Percentiles rank a stretch among this genome's conserved stretches.
phyloP scores from a whole-genome alignment of 768 basidiomycete genomes.

The Saitozyma sp. region DNA sequence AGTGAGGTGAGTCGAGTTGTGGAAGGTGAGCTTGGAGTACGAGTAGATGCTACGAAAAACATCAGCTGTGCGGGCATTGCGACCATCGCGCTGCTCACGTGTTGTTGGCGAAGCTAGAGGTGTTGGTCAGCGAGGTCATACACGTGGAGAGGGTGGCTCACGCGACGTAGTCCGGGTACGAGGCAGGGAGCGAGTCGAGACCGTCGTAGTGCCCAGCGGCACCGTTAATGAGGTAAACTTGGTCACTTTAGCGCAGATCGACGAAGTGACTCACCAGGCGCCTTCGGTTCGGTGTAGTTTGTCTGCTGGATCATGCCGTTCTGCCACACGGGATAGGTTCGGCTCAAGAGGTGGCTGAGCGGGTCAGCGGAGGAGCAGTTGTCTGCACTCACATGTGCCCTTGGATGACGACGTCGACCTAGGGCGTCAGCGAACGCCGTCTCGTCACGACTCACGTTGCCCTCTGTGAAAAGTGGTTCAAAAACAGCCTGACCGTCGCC shows the following conservation, averaged over 20 bases:
- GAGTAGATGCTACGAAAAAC: too few relatives aligned
- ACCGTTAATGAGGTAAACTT: conserved; percentile 13
- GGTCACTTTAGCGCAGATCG: neutral
- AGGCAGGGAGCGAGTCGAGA: neutral
- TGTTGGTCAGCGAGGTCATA: neutral
- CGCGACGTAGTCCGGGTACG: neutral
- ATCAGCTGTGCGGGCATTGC: too few relatives aligned
- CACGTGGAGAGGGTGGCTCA: neutral
- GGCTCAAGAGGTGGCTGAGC: neutral
- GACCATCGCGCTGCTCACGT: conserved; percentile 1
- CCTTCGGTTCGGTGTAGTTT: conserved; percentile 1
- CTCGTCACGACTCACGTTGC: neutral
- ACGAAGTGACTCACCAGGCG: neutral
- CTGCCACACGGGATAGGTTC: neutral
- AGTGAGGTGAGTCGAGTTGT: conserved; percentile 15
- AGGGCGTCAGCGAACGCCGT: too few relatives aligned
- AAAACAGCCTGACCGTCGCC: conserved; percentile 1
- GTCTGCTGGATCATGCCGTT: neutral
- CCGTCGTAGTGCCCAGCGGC: conserved; percentile 16
- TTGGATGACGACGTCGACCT: conserved; percentile 1
- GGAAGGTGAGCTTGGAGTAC: conserved; percentile 7
- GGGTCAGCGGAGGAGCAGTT: neutral
- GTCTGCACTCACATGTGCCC: neutral
- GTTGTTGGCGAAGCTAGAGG: conserved; percentile 2
- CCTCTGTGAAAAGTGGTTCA: neutral